Evolutionary conservation across 306 rosid genomes (phyloP), one percentile per base, ranked within the genome.

Genomic region (Hylodesmum podocarpum): DNA sequence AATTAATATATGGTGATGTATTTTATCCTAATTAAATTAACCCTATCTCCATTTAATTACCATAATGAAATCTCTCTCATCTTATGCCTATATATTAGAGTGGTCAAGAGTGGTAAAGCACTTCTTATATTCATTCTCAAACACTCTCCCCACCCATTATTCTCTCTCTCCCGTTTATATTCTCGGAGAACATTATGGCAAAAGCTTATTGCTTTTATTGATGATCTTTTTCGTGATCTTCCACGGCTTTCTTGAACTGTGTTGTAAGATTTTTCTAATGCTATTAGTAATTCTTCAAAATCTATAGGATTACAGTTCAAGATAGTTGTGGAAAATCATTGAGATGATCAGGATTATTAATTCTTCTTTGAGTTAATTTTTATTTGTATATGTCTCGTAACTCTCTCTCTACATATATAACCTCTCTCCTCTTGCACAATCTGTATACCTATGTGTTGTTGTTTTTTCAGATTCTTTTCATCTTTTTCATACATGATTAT

Each of bases 191-290:
- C 13, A n/a, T n/a, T n/a, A n/a, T 46, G 40, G 1, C 44, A 25
- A 4, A 18, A 19, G 28, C 15, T 16, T 27, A 16, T 40, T 40
- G 49, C 16, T n/a, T 71, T 70, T 75, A 46, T 28, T 46, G 18
- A 81, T 68, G 87, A 72, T 88, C 81, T 83, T 88, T 76, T 83
- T 50, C 19, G 87, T 77, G 57, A 50, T 88, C 74, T 88, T 84
- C 92, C 90, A 86, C 92, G 40, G 90, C 92, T 88, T 88, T 88
- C 92, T 88, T 88, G 92, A 86, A 88, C 92, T n/a, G n/a, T n/a
- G n/a, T n/a, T n/a, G n/a, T n/a, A n/a, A n/a, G n/a, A n/a, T n/a
- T n/a, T n/a, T n/a, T n/a, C n/a, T n/a, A n/a, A n/a, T n/a, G 16
- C 2, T 0, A 2, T 4, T 16, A 2, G 1, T 29, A 4, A n/a